A percentile compares a stretch with the other conserved stretches of the same genome.
Evolutionary conservation across 1,139 yeast species (phyloP).

Genomic region (Suhomyces panamericanus): DNA sequence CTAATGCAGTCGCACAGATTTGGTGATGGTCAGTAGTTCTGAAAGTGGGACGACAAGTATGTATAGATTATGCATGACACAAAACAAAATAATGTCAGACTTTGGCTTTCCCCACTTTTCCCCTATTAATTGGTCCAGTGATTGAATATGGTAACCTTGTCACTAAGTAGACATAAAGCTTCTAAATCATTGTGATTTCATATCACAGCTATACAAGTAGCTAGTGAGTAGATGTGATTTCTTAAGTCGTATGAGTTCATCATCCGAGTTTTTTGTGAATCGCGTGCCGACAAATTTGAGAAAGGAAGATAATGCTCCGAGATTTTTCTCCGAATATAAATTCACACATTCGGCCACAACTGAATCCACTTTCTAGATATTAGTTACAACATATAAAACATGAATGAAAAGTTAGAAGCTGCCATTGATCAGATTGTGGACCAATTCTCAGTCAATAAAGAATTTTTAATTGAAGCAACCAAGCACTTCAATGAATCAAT

Average conservation of each 20-base stretch:
- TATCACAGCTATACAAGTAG: no score
- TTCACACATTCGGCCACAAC: background rate
- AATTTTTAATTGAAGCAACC: constrained; percentile 57
- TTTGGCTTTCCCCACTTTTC: no score
- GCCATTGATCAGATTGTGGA: constrained; percentile 51
- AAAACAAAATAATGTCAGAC: no score
- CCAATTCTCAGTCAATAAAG: constrained; percentile 56
- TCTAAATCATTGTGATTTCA: no score
- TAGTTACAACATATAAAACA: constrained; percentile 9
- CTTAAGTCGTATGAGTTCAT: background rate
- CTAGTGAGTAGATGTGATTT: background rate
- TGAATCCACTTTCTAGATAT: background rate
- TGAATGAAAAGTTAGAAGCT: constrained; percentile 32
- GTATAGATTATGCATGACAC: no score
- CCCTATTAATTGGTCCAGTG: no score
- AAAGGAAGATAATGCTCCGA: constrained; percentile 14
- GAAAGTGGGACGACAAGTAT: no score
- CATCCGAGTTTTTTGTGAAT: constrained; percentile 3
- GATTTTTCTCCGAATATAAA: constrained; percentile 4
- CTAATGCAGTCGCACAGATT: no score
- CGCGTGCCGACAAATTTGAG: constrained; percentile 4
- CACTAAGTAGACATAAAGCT: no score
- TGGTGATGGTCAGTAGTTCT: no score
- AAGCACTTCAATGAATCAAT: constrained; percentile 64
- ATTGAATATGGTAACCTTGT: no score